Conservation (phyloP, 1,284 basidiomycete species). For the Mycena sp. region DNA sequence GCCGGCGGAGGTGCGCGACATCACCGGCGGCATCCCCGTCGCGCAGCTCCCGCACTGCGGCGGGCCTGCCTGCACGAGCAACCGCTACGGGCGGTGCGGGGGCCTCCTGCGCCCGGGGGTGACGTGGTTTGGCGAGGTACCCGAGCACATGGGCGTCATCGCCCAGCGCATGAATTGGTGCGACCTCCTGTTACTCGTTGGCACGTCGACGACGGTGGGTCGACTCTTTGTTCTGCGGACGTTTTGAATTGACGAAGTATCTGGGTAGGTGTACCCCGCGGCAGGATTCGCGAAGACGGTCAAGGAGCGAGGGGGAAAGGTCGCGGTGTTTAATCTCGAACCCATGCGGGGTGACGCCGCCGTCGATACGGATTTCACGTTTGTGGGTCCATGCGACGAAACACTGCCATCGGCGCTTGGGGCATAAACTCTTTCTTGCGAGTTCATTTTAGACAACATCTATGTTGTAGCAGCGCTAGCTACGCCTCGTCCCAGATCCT, state of each 20-base stretch:
- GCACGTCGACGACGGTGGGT: constrained; percentile 18
- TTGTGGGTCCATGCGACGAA: constrained; percentile 45
- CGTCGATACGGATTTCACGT: constrained; percentile 44
- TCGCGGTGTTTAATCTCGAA: constrained; percentile 54
- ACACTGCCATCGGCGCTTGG: constrained; percentile 24
- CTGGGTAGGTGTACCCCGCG: constrained; percentile 15
- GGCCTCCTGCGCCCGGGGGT: constrained; percentile 21
- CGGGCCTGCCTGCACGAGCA: constrained; percentile 13
- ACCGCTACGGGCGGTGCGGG: constrained; percentile 24
- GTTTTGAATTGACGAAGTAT: neutral
- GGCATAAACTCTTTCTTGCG: neutral
- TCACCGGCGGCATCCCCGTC: constrained; percentile 2
- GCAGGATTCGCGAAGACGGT: constrained; percentile 30
- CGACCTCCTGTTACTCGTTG: constrained; percentile 17
- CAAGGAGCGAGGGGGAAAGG: constrained; percentile 39
- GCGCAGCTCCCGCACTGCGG: constrained; percentile 23
- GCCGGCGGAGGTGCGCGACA: neutral
- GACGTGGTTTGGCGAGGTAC: constrained; percentile 24
- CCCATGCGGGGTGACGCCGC: neutral
- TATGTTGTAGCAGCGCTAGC: too few relatives aligned
- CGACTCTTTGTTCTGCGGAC: neutral
- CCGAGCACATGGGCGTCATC: constrained; percentile 18
- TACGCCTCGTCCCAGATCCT: too few relatives aligned
- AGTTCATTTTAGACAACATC: too few relatives aligned
- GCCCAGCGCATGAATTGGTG: constrained; percentile 22